Percentiles rank a stretch among this genome's conserved stretches.
These are phyloP conservation scores for Spathaspora sp. DNA, from an alignment of 1,139 yeast species.

Conservation along the genomic window DNA sequence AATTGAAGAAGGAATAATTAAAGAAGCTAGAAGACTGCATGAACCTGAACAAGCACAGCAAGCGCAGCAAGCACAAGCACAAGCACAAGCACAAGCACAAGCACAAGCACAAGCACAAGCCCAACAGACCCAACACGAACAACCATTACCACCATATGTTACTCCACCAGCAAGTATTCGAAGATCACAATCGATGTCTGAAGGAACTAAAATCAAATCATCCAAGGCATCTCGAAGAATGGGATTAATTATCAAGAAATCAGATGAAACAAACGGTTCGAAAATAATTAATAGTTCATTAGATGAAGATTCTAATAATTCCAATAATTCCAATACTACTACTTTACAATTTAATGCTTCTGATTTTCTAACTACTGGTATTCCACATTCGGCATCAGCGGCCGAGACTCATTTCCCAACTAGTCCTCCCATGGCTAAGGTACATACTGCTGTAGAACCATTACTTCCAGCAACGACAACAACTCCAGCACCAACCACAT, in stretches of 20 bases:
- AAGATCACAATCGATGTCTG: conserved; percentile 49
- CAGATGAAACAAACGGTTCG: conserved; percentile 22
- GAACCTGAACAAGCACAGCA: neutral
- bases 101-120: neutral
- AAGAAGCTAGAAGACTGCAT: conserved; percentile 7
- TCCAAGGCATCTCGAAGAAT: conserved; percentile 60
- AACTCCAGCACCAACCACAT: conserved; percentile 15
- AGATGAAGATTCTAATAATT: conserved; percentile 15
- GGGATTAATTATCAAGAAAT: conserved; percentile 62
- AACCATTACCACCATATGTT: conserved; percentile 1
- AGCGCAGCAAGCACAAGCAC: neutral
- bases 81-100: neutral
- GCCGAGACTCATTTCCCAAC: conserved; percentile 24
- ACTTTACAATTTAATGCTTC: conserved; percentile 14
- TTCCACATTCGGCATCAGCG: conserved; percentile 23
- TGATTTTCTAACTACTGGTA: neutral
- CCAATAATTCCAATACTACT: conserved; percentile 15
- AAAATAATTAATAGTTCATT: conserved; percentile 4
- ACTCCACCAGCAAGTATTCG: conserved; percentile 24
- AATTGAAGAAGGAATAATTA: conserved; percentile 17
- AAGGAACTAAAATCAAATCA: conserved; percentile 56
- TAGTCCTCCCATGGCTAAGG: conserved; percentile 15
- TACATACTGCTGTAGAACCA: neutral
- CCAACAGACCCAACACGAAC: neutral
- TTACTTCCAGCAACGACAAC: too few relatives aligned